Evolutionary conservation across 192 early-diverging fungal genomes (phyloP), one percentile per base, ranked within the genome.

Genomic region (Backusella parvicylindrica): DNA sequence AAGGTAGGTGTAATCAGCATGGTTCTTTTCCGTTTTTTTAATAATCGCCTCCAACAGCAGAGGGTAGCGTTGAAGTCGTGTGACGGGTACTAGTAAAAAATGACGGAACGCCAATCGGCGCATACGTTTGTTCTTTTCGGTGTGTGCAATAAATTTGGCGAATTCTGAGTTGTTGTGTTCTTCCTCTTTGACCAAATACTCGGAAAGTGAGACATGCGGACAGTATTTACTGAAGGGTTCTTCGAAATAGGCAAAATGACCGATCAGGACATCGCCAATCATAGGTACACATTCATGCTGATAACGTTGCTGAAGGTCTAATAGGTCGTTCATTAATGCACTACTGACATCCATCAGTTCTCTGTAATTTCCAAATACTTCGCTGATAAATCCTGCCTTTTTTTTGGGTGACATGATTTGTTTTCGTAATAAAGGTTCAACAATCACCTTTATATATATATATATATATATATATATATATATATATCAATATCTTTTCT

Each of bases 51-150:
- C 87, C 18, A 99, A 83, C 64, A 99, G 81, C 18, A 99, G 84
- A 13, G 91, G 92, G 68, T 97, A 99, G 47, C 95, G 88, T 16
- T 91, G 94, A 73, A 98, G 78, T n/a, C 95, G 91, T 13, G 94
- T 92, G 0, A 92, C 91, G 23, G 97, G 97, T 3, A 91, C 86
- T 0, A 89, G 88, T 68, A 98, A 79, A 37, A 82, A 82, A 37
- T 78, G 77, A 16, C 81, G 76, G 50, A 82, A 75, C 12, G 70
- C 60, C 0, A 82, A 47, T 18, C 81, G 56, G 4, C 79, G 64
- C 56, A 75, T 73, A 18, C 71, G 79, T 32, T 71, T 43, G 40
- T 43, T 16, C 28, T 80, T 71, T 37, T 68, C 73, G 0, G 65
- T 53, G 16, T 78, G 89, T 63, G 87, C 89, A 21, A 97, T 80